Evolutionary conservation across 306 rosid species (phyloP), one percentile per base, ranked within the genome.

Genomic region (Casuarina equisetifolia): DNA sequence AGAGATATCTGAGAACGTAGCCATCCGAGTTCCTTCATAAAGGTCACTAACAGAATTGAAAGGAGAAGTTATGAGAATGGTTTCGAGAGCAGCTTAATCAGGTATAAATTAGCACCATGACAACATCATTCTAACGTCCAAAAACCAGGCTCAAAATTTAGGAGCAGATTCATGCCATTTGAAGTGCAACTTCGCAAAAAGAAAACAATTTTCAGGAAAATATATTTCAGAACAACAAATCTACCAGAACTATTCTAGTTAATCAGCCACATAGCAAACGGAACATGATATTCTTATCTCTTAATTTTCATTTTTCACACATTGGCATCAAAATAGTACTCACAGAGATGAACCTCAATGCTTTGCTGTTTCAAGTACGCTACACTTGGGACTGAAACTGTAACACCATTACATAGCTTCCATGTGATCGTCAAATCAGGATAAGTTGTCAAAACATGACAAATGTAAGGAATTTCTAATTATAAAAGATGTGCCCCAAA

Each of bases 21-120:
- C 99, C 88, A 74, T 84, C 76, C 99, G 96, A 39, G 99, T 96
- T 78, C 98, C 99, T 89, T 96, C 99, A 12, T 96, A 96, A 53
- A 90, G 94, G 72, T 96, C 99, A 75, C 99, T 95, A 67, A 67
- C 20, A 79, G 78, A 76, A 80, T 75, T 67, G 57, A 59, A 79
- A 25, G 50, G 19, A 71, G 55, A 6, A 15, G 69, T 88, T 46
- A 81, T 1, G 78, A 59, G 10, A 72, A 74, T 39, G 19, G 70
- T 45, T 53, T 15, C 13, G 63, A 43, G 45, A 73, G 45, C 61
- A 55, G 51, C 59, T 17, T 61, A 44, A 10, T 35, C 44, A 55
- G 36, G 44, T 48, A 51, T 70, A 35, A 43, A 62, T 32, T 20
- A 45, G 48, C 35, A 46, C 0, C 53, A 48, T 1, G 42, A 57